Base-by-base conservation (phyloP, 805 yeast species). In the Candida fluviatilis region DNA sequence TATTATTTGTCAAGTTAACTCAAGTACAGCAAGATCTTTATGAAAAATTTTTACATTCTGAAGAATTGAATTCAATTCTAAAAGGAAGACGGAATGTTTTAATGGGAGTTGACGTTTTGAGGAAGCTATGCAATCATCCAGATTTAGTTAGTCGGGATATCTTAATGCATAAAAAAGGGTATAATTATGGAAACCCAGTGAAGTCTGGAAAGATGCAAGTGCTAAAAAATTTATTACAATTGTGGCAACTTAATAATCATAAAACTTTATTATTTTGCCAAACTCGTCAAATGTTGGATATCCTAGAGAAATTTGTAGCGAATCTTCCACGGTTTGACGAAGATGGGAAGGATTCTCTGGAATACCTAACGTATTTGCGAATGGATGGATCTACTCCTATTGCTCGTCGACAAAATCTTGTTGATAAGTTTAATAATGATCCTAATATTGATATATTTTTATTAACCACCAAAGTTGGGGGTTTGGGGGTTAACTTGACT, bases 321-420 rank as follows among this genome's bases (percentile, higher is more conserved):
- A 18, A 63, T 50, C 13, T 65, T 70, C 39, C 65, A 60, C 45
- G 18, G 2, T 38, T 57, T 3, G 48, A 52, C 32, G 42, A 36
- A 23, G 39, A 40, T 13, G 39, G 48, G 16, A 41, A 36, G 14
- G 37, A 40, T 16, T 35, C 25, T 11, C 37, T 21, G 19, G 35
- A 37, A 14, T 47, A 37, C 2, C 64, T 78, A 38, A 66, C 60
- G 4, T 89, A 75, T 58, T 60, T 91, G 49, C 68, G 96, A 39
- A 93, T 93, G 99, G 98, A 93, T 58, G 99, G 99, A 1, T 71
- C 90, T 0, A 93, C 98, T 0, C 82, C 86, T 0, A 89, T 93
- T 39, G 73, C 76, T 0, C 72, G 64, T 25, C 64, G 99, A 21
- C 99, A 93, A 55, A 59, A 59, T 10, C 68, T 93, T 40, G 96